Evolutionary conservation across 1,284 basidiomycete genomes (phyloP).

Genomic region (Ganoderma sp.): DNA sequence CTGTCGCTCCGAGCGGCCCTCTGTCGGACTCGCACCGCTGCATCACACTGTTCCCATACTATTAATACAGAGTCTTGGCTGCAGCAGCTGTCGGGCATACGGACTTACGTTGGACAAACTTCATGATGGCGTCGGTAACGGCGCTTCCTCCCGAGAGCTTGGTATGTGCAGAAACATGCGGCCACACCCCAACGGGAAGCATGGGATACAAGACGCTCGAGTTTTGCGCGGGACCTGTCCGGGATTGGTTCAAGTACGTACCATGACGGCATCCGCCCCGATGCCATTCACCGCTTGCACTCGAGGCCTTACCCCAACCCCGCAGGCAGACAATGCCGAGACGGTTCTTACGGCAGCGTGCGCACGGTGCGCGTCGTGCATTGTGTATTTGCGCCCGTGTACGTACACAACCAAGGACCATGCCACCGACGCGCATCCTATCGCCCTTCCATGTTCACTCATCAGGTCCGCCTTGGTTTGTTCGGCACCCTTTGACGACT

Average conservation of each 20-base stretch:
- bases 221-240: constrained; percentile 12
- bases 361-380: constrained; percentile 8
- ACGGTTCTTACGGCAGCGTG: constrained; percentile 1
- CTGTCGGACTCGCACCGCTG: neutral
- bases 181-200: neutral
- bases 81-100: constrained; percentile 1
- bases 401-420: constrained; percentile 4
- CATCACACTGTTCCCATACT: constrained; percentile 3
- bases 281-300: constrained; percentile 13
- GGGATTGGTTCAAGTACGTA: constrained; percentile 14
- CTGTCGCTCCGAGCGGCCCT: constrained; percentile 5
- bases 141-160: constrained; percentile 5
- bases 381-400: neutral
- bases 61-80: neutral
- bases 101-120: constrained; percentile 12
- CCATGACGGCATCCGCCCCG: constrained; percentile 16
- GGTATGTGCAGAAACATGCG: constrained; percentile 1
- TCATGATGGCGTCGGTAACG: neutral
- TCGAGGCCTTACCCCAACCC: constrained; percentile 8
- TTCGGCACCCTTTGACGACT: neutral
- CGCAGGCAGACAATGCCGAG: neutral
- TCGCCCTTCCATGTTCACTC: constrained; percentile 3
- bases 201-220: constrained; percentile 6
- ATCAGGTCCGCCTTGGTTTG: neutral
- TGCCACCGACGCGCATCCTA: constrained; percentile 3